Conservation (phyloP, 2,329 filamentous ascomycete genomes). For the Claviceps fusiformis region DNA sequence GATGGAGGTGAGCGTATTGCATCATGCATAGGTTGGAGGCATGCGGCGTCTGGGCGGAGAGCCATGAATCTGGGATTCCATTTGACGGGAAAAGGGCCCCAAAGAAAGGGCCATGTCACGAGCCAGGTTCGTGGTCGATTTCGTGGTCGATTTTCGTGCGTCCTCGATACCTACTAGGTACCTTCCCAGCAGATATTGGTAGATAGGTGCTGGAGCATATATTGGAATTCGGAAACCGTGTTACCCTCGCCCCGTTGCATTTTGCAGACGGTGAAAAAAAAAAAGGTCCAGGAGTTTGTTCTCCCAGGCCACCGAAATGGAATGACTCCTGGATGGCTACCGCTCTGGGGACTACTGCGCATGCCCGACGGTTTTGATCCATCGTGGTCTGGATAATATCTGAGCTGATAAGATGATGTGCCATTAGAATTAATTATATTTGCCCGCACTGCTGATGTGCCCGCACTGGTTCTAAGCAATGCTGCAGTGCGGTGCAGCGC, state of each 20-base stretch:
- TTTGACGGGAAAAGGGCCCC: neutral
- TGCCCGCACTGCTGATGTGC: too few species aligned
- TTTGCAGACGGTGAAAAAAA: neutral
- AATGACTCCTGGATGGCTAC: too few species aligned
- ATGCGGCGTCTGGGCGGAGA: neutral
- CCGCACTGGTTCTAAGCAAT: too few species aligned
- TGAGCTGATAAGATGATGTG: too few species aligned
- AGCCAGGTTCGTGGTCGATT: neutral
- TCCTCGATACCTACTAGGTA: neutral
- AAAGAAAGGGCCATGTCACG: neutral
- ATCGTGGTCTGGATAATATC: too few species aligned
- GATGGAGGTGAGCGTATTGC: neutral
- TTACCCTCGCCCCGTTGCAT: neutral
- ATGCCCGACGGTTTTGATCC: too few species aligned
- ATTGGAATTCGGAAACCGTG: neutral
- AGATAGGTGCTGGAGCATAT: neutral
- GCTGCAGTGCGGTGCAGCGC: too few species aligned
- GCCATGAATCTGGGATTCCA: neutral
- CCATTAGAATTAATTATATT: too few species aligned
- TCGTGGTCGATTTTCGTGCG: neutral
- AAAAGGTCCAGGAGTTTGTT: too few species aligned
- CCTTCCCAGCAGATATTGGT: neutral
- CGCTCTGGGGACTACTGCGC: too few species aligned
- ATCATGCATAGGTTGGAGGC: constrained; percentile 1
- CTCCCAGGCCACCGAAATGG: too few species aligned